Evolutionary conservation across 2,329 filamentous ascomycete genomes (phyloP).

Genomic region (Monilinia vaccinii-corymbosi): DNA sequence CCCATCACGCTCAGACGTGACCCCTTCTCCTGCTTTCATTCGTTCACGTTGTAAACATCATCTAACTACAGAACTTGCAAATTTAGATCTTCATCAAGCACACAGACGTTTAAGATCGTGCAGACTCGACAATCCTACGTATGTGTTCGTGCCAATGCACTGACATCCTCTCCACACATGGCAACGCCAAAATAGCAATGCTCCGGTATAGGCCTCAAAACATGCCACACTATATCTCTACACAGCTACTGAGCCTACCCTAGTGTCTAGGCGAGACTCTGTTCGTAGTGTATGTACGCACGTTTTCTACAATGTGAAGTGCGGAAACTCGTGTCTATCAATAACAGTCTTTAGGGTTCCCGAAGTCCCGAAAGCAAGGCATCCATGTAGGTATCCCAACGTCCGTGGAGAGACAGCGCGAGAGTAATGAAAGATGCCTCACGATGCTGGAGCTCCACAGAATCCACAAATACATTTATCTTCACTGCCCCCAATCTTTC

Average conservation of each 20-base stretch:
- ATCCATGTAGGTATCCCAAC: neutral
- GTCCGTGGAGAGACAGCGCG: neutral
- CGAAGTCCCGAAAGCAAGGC: neutral
- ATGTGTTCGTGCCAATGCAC: neutral
- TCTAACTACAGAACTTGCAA: neutral
- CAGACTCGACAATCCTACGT: neutral
- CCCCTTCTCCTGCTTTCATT: too few species aligned
- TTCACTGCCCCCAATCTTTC: neutral
- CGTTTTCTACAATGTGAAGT: neutral
- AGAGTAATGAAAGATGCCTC: neutral
- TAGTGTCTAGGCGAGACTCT: neutral
- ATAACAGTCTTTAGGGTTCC: neutral
- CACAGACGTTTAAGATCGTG: neutral
- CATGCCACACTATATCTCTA: neutral
- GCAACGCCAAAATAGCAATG: neutral
- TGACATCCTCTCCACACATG: neutral
- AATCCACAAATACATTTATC: neutral
- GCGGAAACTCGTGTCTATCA: neutral
- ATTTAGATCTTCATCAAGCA: neutral
- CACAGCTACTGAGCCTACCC: neutral
- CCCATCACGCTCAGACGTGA: neutral
- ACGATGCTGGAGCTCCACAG: neutral
- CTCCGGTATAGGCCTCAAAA: neutral
- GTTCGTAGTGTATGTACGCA: neutral
- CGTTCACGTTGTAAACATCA: neutral